A percentile compares a stretch with the other conserved stretches of the same genome.
Evolutionary conservation across 1,284 basidiomycete genomes (phyloP).

Genomic region (Ceratobasidium sp.): DNA sequence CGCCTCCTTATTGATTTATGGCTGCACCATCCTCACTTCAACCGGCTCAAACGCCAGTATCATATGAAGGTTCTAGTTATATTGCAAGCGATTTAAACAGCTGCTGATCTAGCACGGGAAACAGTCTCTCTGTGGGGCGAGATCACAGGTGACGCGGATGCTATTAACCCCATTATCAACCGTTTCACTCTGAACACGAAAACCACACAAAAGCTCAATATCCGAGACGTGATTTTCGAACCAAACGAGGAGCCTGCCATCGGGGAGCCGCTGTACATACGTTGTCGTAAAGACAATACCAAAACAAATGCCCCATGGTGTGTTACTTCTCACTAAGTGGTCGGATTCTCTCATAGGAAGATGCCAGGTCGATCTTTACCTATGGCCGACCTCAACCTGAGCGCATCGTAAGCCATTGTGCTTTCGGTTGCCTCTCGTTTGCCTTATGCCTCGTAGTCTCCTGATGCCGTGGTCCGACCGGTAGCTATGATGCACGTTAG

Average conservation of each 20-base stretch:
- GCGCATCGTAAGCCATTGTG: slow-evolving; percentile 9
- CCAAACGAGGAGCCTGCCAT: slow-evolving; percentile 32
- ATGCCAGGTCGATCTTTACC: slow-evolving; percentile 7
- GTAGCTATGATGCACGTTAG: slow-evolving; percentile 39
- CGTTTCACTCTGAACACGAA: slow-evolving; percentile 32
- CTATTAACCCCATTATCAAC: slow-evolving; percentile 33
- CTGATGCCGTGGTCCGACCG: slow-evolving; percentile 30
- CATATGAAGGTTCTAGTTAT: slow-evolving; percentile 25
- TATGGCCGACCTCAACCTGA: slow-evolving; percentile 36
- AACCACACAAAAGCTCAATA: slow-evolving; percentile 38
- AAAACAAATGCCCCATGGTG: slow-evolving; percentile 18
- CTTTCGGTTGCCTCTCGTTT: not conserved
- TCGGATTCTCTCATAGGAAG: too few relatives aligned
- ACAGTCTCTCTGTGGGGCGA: slow-evolving; percentile 39
- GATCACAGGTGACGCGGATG: slow-evolving; percentile 29
- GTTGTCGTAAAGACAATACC: slow-evolving; percentile 28
- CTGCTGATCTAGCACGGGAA: not conserved
- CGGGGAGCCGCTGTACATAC: slow-evolving; percentile 27
- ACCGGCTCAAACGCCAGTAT: slow-evolving; percentile 12
- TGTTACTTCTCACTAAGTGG: not conserved
- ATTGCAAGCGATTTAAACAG: not conserved
- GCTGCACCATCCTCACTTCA: not conserved
- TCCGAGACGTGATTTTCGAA: slow-evolving; percentile 34
- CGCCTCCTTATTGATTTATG: not conserved
- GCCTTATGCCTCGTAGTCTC: slow-evolving; percentile 5